Evolutionary conservation across 192 early-diverging fungal species (phyloP).

Genomic region (Coemansia sp.): DNA sequence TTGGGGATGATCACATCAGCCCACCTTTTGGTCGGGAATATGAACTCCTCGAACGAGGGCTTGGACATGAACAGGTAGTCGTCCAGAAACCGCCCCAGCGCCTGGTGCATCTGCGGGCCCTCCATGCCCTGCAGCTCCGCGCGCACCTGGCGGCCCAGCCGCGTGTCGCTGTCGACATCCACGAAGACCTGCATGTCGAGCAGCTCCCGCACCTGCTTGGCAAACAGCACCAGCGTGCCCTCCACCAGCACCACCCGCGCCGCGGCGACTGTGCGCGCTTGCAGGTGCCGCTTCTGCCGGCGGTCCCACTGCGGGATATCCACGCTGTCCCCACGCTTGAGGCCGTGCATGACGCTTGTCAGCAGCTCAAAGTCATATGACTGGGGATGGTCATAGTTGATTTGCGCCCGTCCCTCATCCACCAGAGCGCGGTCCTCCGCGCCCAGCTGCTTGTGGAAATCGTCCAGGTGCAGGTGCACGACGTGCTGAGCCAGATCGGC

Average conservation of each 20-base stretch:
- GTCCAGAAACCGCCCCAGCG: conserved; percentile 61
- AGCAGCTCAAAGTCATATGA: conserved; percentile 76
- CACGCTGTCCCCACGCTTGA: conserved; percentile 53
- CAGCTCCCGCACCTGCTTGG: conserved; percentile 59
- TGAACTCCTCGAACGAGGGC: conserved; percentile 86
- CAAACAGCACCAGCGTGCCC: conserved; percentile 78
- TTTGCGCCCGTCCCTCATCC: conserved; percentile 44
- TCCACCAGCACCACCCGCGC: conserved; percentile 74
- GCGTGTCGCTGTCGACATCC: conserved; percentile 79
- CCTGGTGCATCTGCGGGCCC: conserved; percentile 17
- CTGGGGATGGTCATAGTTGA: conserved; percentile 73
- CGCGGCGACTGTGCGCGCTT: conserved; percentile 20
- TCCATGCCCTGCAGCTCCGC: conserved; percentile 22
- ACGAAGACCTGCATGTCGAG: conserved; percentile 81
- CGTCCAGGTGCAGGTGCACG: conserved; percentile 61
- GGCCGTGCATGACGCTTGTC: conserved; percentile 51
- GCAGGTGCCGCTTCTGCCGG: conserved; percentile 25
- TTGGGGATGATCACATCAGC: conserved; percentile 74
- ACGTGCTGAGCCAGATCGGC: conserved; percentile 54
- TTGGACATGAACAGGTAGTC: conserved; percentile 76
- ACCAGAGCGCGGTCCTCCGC: conserved; percentile 55
- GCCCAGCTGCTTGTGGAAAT: conserved; percentile 63
- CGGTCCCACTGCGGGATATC: conserved; percentile 67
- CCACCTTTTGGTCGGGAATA: conserved; percentile 74
- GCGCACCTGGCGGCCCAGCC: conserved; percentile 56